Percentiles rank a stretch among this genome's conserved stretches.
Conservation (phyloP, 768 basidiomycete species). For the Naematelia encephala region DNA sequence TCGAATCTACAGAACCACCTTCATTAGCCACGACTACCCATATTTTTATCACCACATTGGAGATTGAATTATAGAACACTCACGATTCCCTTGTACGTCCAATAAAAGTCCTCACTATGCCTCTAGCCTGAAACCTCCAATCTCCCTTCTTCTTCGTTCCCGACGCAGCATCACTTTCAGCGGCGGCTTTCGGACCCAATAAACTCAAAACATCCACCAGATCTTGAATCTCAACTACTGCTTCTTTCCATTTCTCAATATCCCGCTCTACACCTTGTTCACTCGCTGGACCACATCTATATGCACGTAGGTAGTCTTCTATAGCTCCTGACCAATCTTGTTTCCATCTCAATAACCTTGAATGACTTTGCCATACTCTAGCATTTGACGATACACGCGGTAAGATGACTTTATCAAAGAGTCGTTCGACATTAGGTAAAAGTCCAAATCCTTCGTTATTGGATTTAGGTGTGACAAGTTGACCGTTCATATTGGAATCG, state of each 20-base stretch:
- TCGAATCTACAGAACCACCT: constrained; percentile 58
- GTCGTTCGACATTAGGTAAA: constrained; percentile 62
- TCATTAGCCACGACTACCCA: neutral
- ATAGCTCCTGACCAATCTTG: constrained; percentile 70
- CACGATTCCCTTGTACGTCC: constrained; percentile 69
- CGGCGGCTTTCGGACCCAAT: constrained; percentile 61
- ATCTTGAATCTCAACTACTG: constrained; percentile 73
- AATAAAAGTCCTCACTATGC: constrained; percentile 82
- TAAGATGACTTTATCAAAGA: constrained; percentile 75
- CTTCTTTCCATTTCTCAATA: constrained; percentile 67
- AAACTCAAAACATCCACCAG: constrained; percentile 77
- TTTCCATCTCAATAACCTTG: constrained; percentile 72
- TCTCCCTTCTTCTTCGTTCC: constrained; percentile 51
- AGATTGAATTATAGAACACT: constrained; percentile 18
- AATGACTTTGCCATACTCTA: constrained; percentile 78
- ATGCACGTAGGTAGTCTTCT: constrained; percentile 79
- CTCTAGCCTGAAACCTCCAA: constrained; percentile 84
- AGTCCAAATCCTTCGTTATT: constrained; percentile 68
- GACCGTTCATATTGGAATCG: constrained; percentile 22
- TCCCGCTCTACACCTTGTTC: constrained; percentile 67
- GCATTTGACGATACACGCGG: constrained; percentile 70
- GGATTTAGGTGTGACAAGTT: constrained; percentile 49
- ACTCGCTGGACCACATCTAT: constrained; percentile 65
- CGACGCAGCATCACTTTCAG: neutral
- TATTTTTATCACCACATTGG: neutral